Evolutionary conservation across 495 filamentous ascomycete species (phyloP).

Genomic region (Amniculicola lignicola): DNA sequence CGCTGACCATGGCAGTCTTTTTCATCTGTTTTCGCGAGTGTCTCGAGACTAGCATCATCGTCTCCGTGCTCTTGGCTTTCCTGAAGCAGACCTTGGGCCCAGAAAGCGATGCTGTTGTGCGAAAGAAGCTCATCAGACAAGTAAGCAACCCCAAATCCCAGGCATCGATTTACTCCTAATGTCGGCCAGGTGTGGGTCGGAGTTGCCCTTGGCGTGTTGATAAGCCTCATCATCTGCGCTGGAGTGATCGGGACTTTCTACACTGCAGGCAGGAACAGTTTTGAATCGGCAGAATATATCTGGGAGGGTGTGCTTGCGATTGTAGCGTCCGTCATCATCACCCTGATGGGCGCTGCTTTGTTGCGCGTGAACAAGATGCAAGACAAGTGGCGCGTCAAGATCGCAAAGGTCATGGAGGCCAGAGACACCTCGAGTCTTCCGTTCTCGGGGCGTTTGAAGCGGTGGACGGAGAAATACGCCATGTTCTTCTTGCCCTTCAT

Average conservation of each 20-base stretch:
- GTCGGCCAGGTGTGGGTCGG: conserved; percentile 65
- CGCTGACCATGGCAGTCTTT: conserved; percentile 52
- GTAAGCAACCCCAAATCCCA: conserved; percentile 42
- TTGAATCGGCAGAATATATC: conserved; percentile 63
- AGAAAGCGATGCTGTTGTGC: conserved; percentile 51
- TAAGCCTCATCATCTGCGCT: conserved; percentile 66
- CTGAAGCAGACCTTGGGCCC: conserved; percentile 72
- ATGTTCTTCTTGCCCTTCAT: conserved; percentile 82
- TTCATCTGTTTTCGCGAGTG: conserved; percentile 85
- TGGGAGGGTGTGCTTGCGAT: conserved; percentile 77
- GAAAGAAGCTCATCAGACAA: conserved; percentile 70
- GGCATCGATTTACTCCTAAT: neutral
- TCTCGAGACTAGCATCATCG: conserved; percentile 74
- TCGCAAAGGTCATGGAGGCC: conserved; percentile 62
- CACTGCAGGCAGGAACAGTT: conserved; percentile 61
- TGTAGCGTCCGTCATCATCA: conserved; percentile 71
- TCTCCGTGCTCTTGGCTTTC: conserved; percentile 78
- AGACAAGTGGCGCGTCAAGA: conserved; percentile 79
- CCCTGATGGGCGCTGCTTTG: conserved; percentile 71
- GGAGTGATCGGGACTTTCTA: conserved; percentile 82
- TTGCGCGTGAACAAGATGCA: conserved; percentile 80
- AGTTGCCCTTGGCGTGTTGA: conserved; percentile 56
- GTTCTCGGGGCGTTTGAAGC: conserved; percentile 50
- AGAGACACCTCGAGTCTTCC: conserved; percentile 41
- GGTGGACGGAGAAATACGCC: conserved; percentile 68